Evolutionary conservation across 2,329 filamentous ascomycete species (phyloP), one percentile per base, ranked within the genome.

Genomic region (Aspergillus bombycis): DNA sequence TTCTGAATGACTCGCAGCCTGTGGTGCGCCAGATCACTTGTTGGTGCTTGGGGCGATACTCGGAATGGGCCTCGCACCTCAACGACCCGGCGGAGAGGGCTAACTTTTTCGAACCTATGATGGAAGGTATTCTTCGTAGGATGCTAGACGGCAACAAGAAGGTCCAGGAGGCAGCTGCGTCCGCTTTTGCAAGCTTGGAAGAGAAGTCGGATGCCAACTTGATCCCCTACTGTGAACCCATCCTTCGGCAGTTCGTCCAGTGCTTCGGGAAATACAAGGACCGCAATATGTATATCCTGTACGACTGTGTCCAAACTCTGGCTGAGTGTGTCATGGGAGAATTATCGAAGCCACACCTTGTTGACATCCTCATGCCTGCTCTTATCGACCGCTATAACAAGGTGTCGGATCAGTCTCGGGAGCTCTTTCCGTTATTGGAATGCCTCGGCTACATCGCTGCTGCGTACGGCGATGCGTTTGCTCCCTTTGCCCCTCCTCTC

Each of bases 141-240:
- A 99, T 99, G 95, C 84, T 99, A 54, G 95, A 99, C 79, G 89
- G 88, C 76, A 98, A 98, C 84, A 99, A 99, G 83, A 93, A 94
- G 77, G 95, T 99, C 0, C 95, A 99, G 76, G 94, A 98, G 78
- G 94, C 95, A 19, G 95, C 91, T 30, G 94, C 94, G 1, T 98
- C 94, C 4, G 94, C 94, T 10, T 98, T 99, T 80, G 94, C 95
- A 4, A 96, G 94, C 72, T 85, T 99, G 10, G 95, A 98, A 78
- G 95, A 98, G 77, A 96, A 96, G 77, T 92, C 95, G 0, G 92
- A 92, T 63, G 88, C 88, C 67, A 86, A 89, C 65, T 81, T 99
- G 48, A 88, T 90, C 67, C 92, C 92, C 0, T 99, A 97, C 80
- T 94, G 92, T 72, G 86, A 90, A 32, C 92, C 94, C 30, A 98